Base-by-base conservation (phyloP, 768 basidiomycete genomes). In the Atractiella rhizophila region DNA sequence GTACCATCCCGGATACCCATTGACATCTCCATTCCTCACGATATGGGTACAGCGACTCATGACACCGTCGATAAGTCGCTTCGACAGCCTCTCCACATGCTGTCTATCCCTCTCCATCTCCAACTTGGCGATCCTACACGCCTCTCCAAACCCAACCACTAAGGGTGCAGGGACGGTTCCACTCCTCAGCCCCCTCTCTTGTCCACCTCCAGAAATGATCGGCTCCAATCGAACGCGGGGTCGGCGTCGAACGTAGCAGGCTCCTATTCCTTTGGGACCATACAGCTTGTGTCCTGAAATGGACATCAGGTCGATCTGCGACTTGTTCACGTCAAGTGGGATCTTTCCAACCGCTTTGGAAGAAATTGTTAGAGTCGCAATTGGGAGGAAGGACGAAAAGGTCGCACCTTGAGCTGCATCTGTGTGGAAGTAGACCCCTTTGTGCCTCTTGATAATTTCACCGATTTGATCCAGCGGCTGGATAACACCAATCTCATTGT, bases 401-500 rank as follows among this genome's bases (percentile, higher is more conserved):
- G 40, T 29, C 29, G 47, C 48, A 40, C 46, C 88, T 58, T 98
- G 91, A 0, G 91, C 91, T 21, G 81, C 88, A 58, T 98, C 91
- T 16, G 91, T 86, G 62, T 98, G 91, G 66, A 98, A 74, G 60
- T 81, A 76, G 15, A 88, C 68, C 12, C 83, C 82, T 45, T 78
- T 74, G 56, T 88, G 74, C 60, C 80, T 77, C 55, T 75, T 74
- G 25, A 77, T 57, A 27, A 88, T 67, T 2, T 71, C 69, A 24
- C 88, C 88, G 42, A 98, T 98, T 57, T 94, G 83, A 56, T 80
- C 76, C 48, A 96, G 66, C 2, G 91, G 91, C 56, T 96, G 91
- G 41, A 98, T 91, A 48, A 94, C 86, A 19, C 91, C 91, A 4
- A 85, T 96, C 62, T 98, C 91, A 60, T 98, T 98, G 64, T 98